phyloP scores from a whole-genome alignment of 2,329 filamentous ascomycete genomes.

The Colletotrichum echinochloae region DNA sequence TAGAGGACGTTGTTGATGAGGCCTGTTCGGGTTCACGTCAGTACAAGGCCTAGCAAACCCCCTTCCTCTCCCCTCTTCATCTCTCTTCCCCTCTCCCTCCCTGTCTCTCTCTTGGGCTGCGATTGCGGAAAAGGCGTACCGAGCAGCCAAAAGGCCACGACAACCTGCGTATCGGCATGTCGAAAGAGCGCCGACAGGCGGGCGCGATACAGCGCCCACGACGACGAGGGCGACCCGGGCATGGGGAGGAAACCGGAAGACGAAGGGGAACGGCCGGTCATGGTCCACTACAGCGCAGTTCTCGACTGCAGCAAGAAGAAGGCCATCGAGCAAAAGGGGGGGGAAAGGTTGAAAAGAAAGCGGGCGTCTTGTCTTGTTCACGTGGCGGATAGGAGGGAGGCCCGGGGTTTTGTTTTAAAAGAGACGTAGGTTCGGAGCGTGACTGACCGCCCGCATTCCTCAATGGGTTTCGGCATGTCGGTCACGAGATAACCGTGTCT shows the following conservation, averaged over 20 bases:
- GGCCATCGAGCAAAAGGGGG: constrained; percentile 22
- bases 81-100: not conserved
- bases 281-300: constrained; percentile 37
- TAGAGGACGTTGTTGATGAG: constrained; percentile 98
- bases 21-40: constrained; percentile 60
- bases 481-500: constrained; percentile 37
- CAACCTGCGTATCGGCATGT: constrained; percentile 77
- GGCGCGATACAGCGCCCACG: constrained; percentile 79
- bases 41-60: not conserved
- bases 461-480: constrained; percentile 13
- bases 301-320: constrained; percentile 4
- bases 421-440: constrained; percentile 1
- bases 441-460: too few relatives aligned
- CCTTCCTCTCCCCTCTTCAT: not conserved
- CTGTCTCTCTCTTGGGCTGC: too few relatives aligned
- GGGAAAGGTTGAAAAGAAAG: not conserved
- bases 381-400: not conserved
- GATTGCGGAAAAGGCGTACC: constrained; percentile 62
- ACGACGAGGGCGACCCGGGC: constrained; percentile 70
- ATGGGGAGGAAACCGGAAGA: constrained; percentile 65
- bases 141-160: constrained; percentile 92
- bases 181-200: constrained; percentile 73
- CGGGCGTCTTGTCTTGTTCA: constrained; percentile 18
- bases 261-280: constrained; percentile 55
- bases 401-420: not conserved